Conservation (phyloP, 176 grass and related monocot genomes). For the Stipa capillata region DNA sequence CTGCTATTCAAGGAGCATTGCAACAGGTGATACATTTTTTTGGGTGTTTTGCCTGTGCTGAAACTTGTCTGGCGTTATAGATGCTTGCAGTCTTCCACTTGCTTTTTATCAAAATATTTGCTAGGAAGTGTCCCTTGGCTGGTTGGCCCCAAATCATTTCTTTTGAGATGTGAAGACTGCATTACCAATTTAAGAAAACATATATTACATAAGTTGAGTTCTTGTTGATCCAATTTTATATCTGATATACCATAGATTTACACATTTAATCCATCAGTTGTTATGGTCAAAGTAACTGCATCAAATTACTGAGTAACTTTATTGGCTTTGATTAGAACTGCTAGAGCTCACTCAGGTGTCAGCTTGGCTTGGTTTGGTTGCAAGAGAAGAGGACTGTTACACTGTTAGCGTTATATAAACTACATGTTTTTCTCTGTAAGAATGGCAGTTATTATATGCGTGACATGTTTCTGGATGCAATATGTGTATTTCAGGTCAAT, state of each 20-base stretch:
- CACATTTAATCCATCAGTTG: not conserved
- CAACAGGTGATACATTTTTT: constrained; percentile 47
- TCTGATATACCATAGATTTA: not conserved
- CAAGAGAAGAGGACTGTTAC: not conserved
- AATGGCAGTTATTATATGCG: not conserved
- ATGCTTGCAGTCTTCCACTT: not conserved
- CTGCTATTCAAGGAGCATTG: constrained; percentile 54
- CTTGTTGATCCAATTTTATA: not conserved
- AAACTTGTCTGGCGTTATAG: not conserved
- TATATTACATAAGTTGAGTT: not conserved
- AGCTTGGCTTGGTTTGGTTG: not conserved
- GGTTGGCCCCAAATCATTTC: not conserved
- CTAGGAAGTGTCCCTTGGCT: not conserved
- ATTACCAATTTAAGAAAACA: not conserved
- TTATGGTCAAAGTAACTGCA: not conserved
- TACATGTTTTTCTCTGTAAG: not conserved
- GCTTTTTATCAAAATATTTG: not conserved
- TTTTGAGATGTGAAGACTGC: not conserved
- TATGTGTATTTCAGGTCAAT: not conserved
- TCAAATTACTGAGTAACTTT: not conserved
- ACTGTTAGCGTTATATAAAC: not conserved
- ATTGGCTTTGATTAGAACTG: not conserved
- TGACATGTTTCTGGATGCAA: not conserved
- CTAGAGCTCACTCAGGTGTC: not conserved
- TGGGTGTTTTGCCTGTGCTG: not conserved